Evolutionary conservation across 2,329 filamentous ascomycete species (phyloP).

Genomic region (Penicillium decumbens): DNA sequence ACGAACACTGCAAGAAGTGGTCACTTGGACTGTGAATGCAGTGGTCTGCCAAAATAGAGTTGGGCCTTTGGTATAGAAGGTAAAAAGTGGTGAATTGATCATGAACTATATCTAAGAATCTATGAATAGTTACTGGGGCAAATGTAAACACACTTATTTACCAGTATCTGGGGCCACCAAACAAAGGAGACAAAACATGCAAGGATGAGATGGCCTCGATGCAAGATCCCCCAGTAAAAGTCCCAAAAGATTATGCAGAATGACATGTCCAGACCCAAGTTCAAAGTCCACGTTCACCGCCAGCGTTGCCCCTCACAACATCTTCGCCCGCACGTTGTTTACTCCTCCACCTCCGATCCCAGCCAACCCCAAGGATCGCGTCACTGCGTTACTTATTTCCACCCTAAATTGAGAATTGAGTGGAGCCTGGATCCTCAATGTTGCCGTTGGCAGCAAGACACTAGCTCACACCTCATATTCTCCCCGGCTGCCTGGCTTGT

Average conservation of each 20-base stretch:
- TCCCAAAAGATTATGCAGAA: background rate
- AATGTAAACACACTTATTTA: background rate
- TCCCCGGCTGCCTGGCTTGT: conserved; percentile 20
- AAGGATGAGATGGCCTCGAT: conserved; percentile 1
- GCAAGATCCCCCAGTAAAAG: conserved; percentile 1
- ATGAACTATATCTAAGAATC: background rate
- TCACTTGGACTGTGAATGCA: background rate
- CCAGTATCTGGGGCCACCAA: too few species aligned
- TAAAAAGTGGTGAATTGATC: background rate
- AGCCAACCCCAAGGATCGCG: conserved; percentile 26
- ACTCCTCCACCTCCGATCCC: conserved; percentile 24
- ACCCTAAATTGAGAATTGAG: conserved; percentile 11
- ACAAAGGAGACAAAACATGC: conserved; percentile 1
- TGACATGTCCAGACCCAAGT: conserved; percentile 1
- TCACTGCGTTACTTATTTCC: conserved; percentile 7
- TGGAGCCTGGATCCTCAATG: conserved; percentile 24
- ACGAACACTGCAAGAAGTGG: background rate
- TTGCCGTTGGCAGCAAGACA: conserved; percentile 24
- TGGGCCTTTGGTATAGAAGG: background rate
- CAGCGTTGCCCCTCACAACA: conserved; percentile 31
- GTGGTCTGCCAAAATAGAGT: background rate
- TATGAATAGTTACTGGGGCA: too few species aligned
- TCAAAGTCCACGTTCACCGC: conserved; percentile 19
- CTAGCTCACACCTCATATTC: conserved; percentile 28
- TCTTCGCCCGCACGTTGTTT: conserved; percentile 31